Percentiles rank a stretch among this genome's conserved stretches.
Conservation (phyloP, 257 asterid genomes). For the Datura wrightii region DNA sequence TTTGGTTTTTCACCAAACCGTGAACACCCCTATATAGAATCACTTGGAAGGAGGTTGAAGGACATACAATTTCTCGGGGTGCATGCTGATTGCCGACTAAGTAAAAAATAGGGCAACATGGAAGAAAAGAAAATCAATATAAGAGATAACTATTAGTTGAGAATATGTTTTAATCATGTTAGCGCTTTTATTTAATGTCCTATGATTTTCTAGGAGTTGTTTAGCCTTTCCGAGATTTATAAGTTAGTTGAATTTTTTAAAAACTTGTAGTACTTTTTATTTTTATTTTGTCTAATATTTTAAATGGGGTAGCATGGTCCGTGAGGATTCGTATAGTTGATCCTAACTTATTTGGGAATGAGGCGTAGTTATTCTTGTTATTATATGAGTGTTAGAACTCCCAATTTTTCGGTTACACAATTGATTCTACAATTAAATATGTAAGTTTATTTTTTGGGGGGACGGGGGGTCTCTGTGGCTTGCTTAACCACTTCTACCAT, state of each 20-base stretch:
- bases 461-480: not conserved
- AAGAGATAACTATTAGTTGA: not conserved
- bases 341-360: not conserved
- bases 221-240: not conserved
- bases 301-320: too few relatives aligned
- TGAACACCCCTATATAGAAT: not conserved
- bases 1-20: too few relatives aligned
- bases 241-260: too few relatives aligned
- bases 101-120: not conserved
- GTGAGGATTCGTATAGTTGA: not conserved
- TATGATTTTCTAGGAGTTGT: not conserved
- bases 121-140: not conserved
- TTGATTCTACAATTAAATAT: not conserved
- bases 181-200: not conserved
- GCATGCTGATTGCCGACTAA: not conserved
- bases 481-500: conserved; percentile 6
- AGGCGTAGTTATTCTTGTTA: not conserved
- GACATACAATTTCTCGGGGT: not conserved
- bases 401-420: not conserved
- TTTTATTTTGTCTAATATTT: too few relatives aligned
- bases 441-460: not conserved
- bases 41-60: not conserved
- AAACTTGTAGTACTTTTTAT: too few relatives aligned
- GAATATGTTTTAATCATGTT: not conserved
- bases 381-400: not conserved